Evolutionary conservation across 495 filamentous ascomycete species (phyloP), one percentile per base, ranked within the genome.

Genomic region (Glonium stellatum): DNA sequence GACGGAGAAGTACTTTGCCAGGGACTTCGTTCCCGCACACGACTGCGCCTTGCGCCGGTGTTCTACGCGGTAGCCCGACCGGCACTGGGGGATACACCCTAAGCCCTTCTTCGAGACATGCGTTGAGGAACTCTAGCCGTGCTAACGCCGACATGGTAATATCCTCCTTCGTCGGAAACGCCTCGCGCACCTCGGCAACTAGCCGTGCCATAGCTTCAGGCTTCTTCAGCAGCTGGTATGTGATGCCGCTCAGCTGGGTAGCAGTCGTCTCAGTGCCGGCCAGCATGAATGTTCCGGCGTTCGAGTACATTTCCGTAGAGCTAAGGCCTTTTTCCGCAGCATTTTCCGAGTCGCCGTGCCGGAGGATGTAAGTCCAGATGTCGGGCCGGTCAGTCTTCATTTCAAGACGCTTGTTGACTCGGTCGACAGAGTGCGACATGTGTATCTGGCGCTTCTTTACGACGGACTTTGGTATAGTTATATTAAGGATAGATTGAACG

Each of bases 11-110:
- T 1, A 61, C 64, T 5, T 63, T 65, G 15, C 12, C 69, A 48
- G 71, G 69, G 63, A 74, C 0, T 65, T 63, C 46, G 6, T 53
- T 46, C 1, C 54, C 61, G 44, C 37, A 41, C 2, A 66, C 52
- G 5, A 59, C 55, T 41, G 59, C 69, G 8, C 70, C 70, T 39
- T 55, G 13, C 39, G 39, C 4, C 0, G 78, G 72, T 0, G 76
- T 76, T 34, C 72, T 71, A 0, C 78, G 72, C 0, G 75, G 72
- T 58, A 81, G 76, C 15, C 61, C 67, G 39, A 74, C 75, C 21
- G 75, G 73, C 0, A 78, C 75, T 0, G 79, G 75, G 0, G 79
- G 79, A 52, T 77, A 77, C 13, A 82, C 64, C 6, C 80, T 76
- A 23, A 80, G 67, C 0, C 76, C 76, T 66, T 83, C 80, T 10